phyloP scores from a whole-genome alignment of 192 early-diverging fungal genomes.

The Umbelopsis sp. region DNA sequence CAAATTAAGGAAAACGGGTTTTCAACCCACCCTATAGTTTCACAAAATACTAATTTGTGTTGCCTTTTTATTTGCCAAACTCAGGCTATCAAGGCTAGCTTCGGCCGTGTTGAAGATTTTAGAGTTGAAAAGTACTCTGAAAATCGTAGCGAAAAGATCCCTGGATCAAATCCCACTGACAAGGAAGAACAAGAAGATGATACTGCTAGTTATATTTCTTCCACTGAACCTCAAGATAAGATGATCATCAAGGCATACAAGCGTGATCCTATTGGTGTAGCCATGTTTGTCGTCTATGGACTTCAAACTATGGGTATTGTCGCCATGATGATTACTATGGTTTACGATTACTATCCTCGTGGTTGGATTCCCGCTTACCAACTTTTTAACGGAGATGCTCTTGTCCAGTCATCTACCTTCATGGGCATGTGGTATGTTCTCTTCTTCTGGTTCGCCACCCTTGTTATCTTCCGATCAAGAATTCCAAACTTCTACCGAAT shows the following conservation, averaged over 20 bases:
- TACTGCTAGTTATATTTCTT: slow-evolving; percentile 7
- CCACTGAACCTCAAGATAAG: slow-evolving; percentile 19
- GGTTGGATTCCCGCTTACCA: slow-evolving; percentile 45
- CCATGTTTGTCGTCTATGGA: slow-evolving; percentile 39
- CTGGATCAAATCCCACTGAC: background rate
- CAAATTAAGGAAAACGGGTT: background rate
- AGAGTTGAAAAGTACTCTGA: slow-evolving; percentile 4
- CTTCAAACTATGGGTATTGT: slow-evolving; percentile 41
- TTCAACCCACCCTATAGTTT: no score
- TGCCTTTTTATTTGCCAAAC: background rate
- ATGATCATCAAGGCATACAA: slow-evolving; percentile 48
- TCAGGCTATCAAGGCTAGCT: slow-evolving; percentile 1
- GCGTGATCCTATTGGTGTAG: slow-evolving; percentile 43
- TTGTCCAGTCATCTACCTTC: slow-evolving; percentile 45
- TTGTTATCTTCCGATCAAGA: slow-evolving; percentile 44
- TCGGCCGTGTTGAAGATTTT: background rate
- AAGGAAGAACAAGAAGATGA: slow-evolving; percentile 2
- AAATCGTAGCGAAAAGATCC: slow-evolving; percentile 4
- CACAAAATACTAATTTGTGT: slow-evolving; percentile 2
- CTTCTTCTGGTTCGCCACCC: slow-evolving; percentile 44
- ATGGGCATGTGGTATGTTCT: slow-evolving; percentile 54
- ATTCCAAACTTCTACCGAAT: slow-evolving; percentile 58
- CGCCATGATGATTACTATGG: slow-evolving; percentile 40
- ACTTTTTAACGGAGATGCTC: slow-evolving; percentile 37
- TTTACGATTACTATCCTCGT: slow-evolving; percentile 47